Percentiles rank a stretch among this genome's conserved stretches.
Conservation (phyloP, 306 rosid species). For the Luffa acutangula region DNA sequence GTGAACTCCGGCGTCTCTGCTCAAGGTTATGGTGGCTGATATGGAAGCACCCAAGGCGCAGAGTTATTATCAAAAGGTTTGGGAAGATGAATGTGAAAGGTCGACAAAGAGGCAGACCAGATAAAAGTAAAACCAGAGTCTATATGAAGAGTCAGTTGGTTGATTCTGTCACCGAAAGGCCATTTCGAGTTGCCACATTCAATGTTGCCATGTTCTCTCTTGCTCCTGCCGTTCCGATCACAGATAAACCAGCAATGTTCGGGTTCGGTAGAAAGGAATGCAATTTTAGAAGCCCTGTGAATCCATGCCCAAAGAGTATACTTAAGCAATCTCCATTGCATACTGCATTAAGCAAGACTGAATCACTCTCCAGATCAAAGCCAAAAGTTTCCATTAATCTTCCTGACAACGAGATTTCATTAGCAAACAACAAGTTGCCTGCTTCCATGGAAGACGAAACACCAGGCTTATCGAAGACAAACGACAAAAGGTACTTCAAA, state of each 20-base stretch:
- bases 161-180: slow-evolving; percentile 33
- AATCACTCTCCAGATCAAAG: slow-evolving; percentile 36
- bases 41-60: slow-evolving; percentile 55
- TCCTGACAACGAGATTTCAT: slow-evolving; percentile 74
- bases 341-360: slow-evolving; percentile 19
- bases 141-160: slow-evolving; percentile 22
- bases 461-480: slow-evolving; percentile 20
- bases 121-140: slow-evolving; percentile 14
- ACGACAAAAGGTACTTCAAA: slow-evolving; percentile 19
- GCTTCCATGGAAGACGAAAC: slow-evolving; percentile 18
- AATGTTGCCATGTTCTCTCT: slow-evolving; percentile 92
- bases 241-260: slow-evolving; percentile 21
- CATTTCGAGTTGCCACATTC: slow-evolving; percentile 60
- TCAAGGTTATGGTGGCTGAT: slow-evolving; percentile 50
- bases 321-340: slow-evolving; percentile 65
- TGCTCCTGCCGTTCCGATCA: slow-evolving; percentile 68
- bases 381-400: slow-evolving; percentile 74
- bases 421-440: slow-evolving; percentile 48
- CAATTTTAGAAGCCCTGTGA: slow-evolving; percentile 6
- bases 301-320: slow-evolving; percentile 55
- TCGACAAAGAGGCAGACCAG: slow-evolving; percentile 21
- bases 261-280: slow-evolving; percentile 16
- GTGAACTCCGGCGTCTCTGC: slow-evolving; percentile 38
- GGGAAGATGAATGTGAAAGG: slow-evolving; percentile 38
- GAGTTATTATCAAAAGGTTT: slow-evolving; percentile 65